Base-by-base conservation (phyloP, 2,329 filamentous ascomycete species). In the Cordyceps militaris region DNA sequence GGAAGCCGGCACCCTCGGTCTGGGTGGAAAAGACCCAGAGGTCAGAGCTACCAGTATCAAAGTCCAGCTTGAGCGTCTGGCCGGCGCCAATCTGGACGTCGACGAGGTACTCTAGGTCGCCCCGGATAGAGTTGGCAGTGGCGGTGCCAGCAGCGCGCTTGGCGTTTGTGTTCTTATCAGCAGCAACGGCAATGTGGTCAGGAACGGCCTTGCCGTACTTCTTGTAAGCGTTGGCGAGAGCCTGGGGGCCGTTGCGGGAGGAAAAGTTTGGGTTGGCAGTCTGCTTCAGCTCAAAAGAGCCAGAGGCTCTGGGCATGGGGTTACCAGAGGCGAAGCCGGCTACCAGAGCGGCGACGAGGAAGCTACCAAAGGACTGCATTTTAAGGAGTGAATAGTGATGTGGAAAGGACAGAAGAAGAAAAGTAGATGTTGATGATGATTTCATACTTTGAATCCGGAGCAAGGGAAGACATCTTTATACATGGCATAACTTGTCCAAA, bases 111-210 rank as follows among this genome's bases (percentile, higher is more conserved):
- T 60, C 54, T 11, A 51, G 32, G 42, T 57, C 58, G 14, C 72
- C 47, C 47, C 46, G 32, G 38, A 51, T 49, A 13, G 55, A 51
- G 28, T 55, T 23, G 26, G 57, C 57, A 1, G 26, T 46, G 50
- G 28, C 57, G 30, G 24, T 44, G 26, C 57, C 57, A 14, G 43
- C 42, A 24, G 32, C 42, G n/a, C 57, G 57, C 49, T 54, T 54
- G 28, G 19, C 26, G 14, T 28, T 44, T 19, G 7, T 44, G 26
- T 49, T 74, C 46, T 76, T 70, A n/a, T 81, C 71, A 44, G 72
- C 64, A 2, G 78, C 75, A 61, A 82, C 84, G 61, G 74, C 76
- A 63, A 83, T 75, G 51, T 79, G 74, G 30, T 67, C 66, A 4
- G 76, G 78, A 32, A 84, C 74, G 42, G 71, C 77, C 19, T 60